Percentiles rank a stretch among this genome's conserved stretches.
These are phyloP conservation scores for Termitomyces sp. DNA, from an alignment of 768 basidiomycete species.

Conservation along the genomic window DNA sequence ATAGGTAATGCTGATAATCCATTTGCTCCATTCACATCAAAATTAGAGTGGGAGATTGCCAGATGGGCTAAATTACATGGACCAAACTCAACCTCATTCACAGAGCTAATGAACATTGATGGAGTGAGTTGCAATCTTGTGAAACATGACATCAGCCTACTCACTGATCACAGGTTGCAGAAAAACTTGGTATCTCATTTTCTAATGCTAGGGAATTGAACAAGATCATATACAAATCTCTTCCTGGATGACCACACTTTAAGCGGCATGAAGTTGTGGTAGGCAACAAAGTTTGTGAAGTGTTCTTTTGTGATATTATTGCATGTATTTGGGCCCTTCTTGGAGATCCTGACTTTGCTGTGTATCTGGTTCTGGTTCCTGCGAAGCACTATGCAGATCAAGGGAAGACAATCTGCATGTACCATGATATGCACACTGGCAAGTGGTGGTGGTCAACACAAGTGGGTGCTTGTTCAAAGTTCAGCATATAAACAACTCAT, in stretches of 20 bases:
- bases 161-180: constrained; percentile 16
- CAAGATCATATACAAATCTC: constrained; percentile 21
- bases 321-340: constrained; percentile 32
- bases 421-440: constrained; percentile 42
- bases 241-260: constrained; percentile 25
- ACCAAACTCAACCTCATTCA: constrained; percentile 31
- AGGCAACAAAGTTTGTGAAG: constrained; percentile 20
- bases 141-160: neutral
- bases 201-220: constrained; percentile 23
- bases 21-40: constrained; percentile 29
- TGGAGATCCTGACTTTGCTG: constrained; percentile 29
- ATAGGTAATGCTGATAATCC: constrained; percentile 6
- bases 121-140: constrained; percentile 23
- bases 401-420: constrained; percentile 19
- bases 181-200: constrained; percentile 23
- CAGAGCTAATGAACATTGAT: constrained; percentile 34
- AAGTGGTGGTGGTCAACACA: constrained; percentile 52
- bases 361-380: constrained; percentile 27
- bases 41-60: constrained; percentile 37
- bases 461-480: constrained; percentile 22
- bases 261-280: constrained; percentile 20
- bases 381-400: constrained; percentile 33
- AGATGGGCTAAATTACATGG: constrained; percentile 35
- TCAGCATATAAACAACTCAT: neutral
- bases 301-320: constrained; percentile 27